Conservation (phyloP, 164 flowering plant genomes). For the Macadamia tetraphylla region DNA sequence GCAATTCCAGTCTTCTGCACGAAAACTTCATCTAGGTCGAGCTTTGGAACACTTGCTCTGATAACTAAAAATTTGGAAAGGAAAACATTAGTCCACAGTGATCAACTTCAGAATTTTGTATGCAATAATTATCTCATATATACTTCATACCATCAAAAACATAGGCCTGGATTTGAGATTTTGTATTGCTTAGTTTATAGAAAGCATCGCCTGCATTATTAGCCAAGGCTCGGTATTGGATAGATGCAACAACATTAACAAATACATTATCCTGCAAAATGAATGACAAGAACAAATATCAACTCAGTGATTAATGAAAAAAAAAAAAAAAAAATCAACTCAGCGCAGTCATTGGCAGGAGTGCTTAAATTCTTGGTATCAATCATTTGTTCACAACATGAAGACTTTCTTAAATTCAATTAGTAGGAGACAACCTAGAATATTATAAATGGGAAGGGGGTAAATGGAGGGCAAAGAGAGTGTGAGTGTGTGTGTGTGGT, state of each 20-base stretch:
- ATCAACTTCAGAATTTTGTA: neutral
- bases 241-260: constrained; percentile 73
- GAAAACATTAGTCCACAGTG: neutral
- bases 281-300: neutral
- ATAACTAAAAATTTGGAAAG: constrained; percentile 37
- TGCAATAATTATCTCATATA: neutral
- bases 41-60: constrained; percentile 63
- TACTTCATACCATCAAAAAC: constrained; percentile 64
- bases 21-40: constrained; percentile 53
- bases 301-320: neutral
- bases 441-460: neutral
- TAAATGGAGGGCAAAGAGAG: neutral
- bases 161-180: constrained; percentile 67
- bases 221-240: constrained; percentile 63
- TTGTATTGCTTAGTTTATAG: constrained; percentile 66
- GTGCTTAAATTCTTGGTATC: neutral
- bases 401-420: constrained; percentile 4
- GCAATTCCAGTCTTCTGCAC: constrained; percentile 70
- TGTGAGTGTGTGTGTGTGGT: too few species aligned
- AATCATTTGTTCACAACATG: neutral
- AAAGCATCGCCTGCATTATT: constrained; percentile 69
- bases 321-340: neutral
- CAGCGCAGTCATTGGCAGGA: neutral
- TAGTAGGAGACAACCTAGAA: neutral
- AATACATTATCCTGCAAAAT: constrained; percentile 72